Conservation (phyloP, 2,329 filamentous ascomycete genomes). For the Aureobasidium sp. region DNA sequence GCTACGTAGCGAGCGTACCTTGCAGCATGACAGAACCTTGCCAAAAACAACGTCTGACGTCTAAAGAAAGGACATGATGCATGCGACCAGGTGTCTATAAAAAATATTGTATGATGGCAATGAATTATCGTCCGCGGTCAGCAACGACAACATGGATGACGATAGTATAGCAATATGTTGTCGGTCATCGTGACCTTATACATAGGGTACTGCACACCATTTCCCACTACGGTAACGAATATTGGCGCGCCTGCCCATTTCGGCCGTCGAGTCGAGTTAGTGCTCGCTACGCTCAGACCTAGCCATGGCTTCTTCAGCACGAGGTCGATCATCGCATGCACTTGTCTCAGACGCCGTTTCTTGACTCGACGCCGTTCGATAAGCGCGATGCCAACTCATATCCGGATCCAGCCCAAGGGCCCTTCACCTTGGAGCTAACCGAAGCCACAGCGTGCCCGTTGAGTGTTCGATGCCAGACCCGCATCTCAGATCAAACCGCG, state of each 20-base stretch:
- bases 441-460: conserved; percentile 13
- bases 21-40: conserved; percentile 14
- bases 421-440: conserved; percentile 1
- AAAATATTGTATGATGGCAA: neutral
- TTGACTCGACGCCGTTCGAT: conserved; percentile 11
- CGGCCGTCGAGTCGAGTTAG: neutral
- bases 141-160: neutral
- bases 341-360: conserved; percentile 11
- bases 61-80: neutral
- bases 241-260: conserved; percentile 6
- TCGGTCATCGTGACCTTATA: neutral
- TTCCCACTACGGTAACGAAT: neutral
- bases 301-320: conserved; percentile 2
- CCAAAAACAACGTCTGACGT: neutral
- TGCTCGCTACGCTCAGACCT: conserved; percentile 8
- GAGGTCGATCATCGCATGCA: conserved; percentile 2
- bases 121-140: neutral
- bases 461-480: conserved; percentile 10
- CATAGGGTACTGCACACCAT: neutral
- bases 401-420: conserved; percentile 1
- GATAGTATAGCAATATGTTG: neutral
- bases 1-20: conserved; percentile 3
- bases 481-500: conserved; percentile 4
- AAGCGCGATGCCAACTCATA: conserved; percentile 13
- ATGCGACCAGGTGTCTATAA: neutral